Base-by-base conservation (phyloP, 176 grass and related monocot genomes). In the Oryza rufipogon region DNA sequence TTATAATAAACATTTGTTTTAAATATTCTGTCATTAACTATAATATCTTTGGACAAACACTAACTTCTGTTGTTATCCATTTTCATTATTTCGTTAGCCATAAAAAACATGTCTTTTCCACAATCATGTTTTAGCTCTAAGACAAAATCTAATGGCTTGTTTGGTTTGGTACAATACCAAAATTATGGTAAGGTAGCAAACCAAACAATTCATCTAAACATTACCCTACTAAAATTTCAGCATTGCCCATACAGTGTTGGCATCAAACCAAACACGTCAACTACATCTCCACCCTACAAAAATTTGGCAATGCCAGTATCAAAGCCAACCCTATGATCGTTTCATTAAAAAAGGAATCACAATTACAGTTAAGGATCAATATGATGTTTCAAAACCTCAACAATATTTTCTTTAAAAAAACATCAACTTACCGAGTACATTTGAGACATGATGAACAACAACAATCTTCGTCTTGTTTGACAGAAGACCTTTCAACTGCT, bases 401-500 rank as follows among this genome's bases (percentile, higher is more conserved):
- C 26, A 41, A 15, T 7, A 74, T 60, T 54, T 45, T 20, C 0
- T 17, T 34, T 4, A 45, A 52, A 86, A 65, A 85, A 48, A 36
- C 48, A 87, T 47, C 48, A 75, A 71, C 70, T 70, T 87, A 98
- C 93, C 96, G 16, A 98, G 91, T 67, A 91, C 80, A 79, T 98
- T 98, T 10, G 93, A 87, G 17, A 98, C 86, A 94, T 98, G 96
- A 75, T 95, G 96, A 44, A 88, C 66, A 82, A 90, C 91, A 70
- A 95, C 96, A 60, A 98, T 93, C 90, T 94, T 94, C 66, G 96
- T 98, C 75, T 89, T 95, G 41, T 81, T 90, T 65, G 96, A 95
- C 64, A 98, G 77, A 84, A 95, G 82, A 63, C 83, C 74, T 89
- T 94, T 98, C 17, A 95, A 86, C 39, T 95, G 92, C 23, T 98